These are phyloP conservation scores for Simplicillium sp. DNA, from an alignment of 2,329 filamentous ascomycete species.

Conservation along the genomic window DNA sequence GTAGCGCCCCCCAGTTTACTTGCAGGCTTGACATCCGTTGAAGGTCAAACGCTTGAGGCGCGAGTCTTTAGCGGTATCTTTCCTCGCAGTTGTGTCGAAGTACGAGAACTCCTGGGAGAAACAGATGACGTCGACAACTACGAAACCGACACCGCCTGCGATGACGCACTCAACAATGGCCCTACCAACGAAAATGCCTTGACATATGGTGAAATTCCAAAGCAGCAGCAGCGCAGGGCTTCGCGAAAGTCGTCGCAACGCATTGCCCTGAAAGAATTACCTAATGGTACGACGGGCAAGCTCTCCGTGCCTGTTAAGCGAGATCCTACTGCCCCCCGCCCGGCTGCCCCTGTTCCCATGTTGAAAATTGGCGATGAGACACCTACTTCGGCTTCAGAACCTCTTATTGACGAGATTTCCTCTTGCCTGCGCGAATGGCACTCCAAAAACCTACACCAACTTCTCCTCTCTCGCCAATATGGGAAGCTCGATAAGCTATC, in stretches of 20 bases:
- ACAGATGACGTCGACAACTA: slow-evolving; percentile 43
- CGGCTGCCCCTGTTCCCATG: slow-evolving; percentile 90
- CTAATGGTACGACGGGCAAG: slow-evolving; percentile 28
- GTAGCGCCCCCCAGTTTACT: slow-evolving; percentile 89
- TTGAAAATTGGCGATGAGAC: slow-evolving; percentile 97
- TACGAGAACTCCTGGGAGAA: slow-evolving; percentile 84
- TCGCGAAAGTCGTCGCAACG: slow-evolving; percentile 6
- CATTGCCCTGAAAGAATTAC: slow-evolving; percentile 23
- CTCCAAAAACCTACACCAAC: slow-evolving; percentile 88
- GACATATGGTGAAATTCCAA: slow-evolving; percentile 10
- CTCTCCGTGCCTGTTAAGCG: slow-evolving; percentile 42
- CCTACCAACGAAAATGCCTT: slow-evolving; percentile 13
- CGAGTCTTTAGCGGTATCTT: slow-evolving; percentile 99
- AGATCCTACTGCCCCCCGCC: slow-evolving; percentile 62
- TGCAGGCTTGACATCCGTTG: slow-evolving; percentile 80
- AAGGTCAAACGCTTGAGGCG: slow-evolving; percentile 88
- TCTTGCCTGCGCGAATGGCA: slow-evolving; percentile 98
- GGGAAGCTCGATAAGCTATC: slow-evolving; percentile 71
- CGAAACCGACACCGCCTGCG: slow-evolving; percentile 25
- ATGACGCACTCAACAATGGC: slow-evolving; percentile 13
- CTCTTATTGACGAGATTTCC: slow-evolving; percentile 92
- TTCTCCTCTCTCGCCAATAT: slow-evolving; percentile 78
- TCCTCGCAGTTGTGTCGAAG: slow-evolving; percentile 86
- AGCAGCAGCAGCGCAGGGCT: too few species aligned
- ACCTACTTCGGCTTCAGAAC: slow-evolving; percentile 78